Conservation (phyloP, 306 rosid genomes). For the Vigna mungo region DNA sequence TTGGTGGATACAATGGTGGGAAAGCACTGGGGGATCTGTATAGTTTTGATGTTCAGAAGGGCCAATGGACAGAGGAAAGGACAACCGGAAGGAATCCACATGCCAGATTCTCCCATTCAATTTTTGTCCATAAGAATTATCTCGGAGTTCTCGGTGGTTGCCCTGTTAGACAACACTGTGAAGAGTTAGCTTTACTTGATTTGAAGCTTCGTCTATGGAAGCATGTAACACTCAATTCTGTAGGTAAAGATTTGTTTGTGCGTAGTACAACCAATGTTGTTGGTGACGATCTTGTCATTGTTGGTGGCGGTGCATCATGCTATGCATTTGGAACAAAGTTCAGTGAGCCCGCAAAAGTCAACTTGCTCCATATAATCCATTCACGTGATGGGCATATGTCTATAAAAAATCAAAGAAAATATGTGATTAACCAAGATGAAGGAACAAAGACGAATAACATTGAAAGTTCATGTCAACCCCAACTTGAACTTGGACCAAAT, state of each 20-base stretch:
- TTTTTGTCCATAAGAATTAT: constrained; percentile 75
- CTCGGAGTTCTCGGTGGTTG: constrained; percentile 94
- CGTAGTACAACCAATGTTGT: constrained; percentile 78
- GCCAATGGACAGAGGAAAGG: constrained; percentile 78
- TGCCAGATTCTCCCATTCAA: constrained; percentile 93
- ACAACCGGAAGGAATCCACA: constrained; percentile 76
- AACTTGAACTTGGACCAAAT: constrained; percentile 41
- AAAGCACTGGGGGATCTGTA: constrained; percentile 88
- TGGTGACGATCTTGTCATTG: constrained; percentile 74
- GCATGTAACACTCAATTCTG: constrained; percentile 70
- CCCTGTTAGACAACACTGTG: constrained; percentile 77
- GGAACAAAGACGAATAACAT: constrained; percentile 39
- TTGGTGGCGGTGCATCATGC: constrained; percentile 96
- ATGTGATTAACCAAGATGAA: constrained; percentile 42
- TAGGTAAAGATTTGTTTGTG: constrained; percentile 78
- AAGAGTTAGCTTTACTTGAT: constrained; percentile 85
- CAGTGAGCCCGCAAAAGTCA: constrained; percentile 83
- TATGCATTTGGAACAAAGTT: constrained; percentile 97
- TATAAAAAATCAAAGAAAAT: constrained; percentile 41
- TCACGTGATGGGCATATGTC: constrained; percentile 49
- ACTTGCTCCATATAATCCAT: constrained; percentile 54
- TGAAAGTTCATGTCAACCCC: constrained; percentile 42
- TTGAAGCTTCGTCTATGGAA: constrained; percentile 64
- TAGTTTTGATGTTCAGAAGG: constrained; percentile 66
- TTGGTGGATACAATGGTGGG: constrained; percentile 86